A percentile compares a stretch with the other conserved stretches of the same genome.
These are phyloP conservation scores for Rhodosporidiobolus sp. DNA, from an alignment of 768 basidiomycete genomes.

Conservation along the genomic window DNA sequence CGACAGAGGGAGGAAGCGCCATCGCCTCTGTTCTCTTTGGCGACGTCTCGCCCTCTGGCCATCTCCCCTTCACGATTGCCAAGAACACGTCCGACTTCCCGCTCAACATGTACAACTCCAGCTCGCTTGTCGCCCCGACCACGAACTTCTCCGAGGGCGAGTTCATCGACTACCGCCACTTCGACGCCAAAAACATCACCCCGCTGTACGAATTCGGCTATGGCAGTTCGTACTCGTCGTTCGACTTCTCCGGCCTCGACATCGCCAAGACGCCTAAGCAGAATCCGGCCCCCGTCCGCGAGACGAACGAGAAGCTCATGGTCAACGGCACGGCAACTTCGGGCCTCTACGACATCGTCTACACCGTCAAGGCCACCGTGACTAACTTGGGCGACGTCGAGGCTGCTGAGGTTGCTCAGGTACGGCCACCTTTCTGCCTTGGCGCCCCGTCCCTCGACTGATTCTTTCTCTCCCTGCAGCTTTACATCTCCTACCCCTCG, in stretches of 20 bases:
- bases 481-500: slow-evolving; percentile 38
- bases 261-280: slow-evolving; percentile 1
- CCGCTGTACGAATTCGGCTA: slow-evolving; percentile 46
- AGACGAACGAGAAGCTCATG: slow-evolving; percentile 30
- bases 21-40: slow-evolving; percentile 63
- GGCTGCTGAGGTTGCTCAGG: slow-evolving; percentile 32
- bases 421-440: neutral
- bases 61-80: slow-evolving; percentile 52
- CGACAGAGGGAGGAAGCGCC: slow-evolving; percentile 61
- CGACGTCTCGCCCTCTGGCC: slow-evolving; percentile 60
- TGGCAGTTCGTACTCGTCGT: slow-evolving; percentile 43
- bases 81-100: slow-evolving; percentile 44
- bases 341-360: slow-evolving; percentile 18
- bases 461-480: slow-evolving; percentile 1
- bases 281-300: slow-evolving; percentile 2
- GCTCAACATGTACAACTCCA: slow-evolving; percentile 15
- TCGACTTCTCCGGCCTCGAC: slow-evolving; percentile 31
- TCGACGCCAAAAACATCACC: slow-evolving; percentile 37
- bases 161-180: slow-evolving; percentile 45
- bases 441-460: neutral
- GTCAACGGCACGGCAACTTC: neutral
- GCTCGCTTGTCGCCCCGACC: neutral
- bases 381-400: slow-evolving; percentile 30
- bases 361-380: slow-evolving; percentile 30
- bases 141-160: slow-evolving; percentile 46